Evolutionary conservation across 2,329 filamentous ascomycete genomes (phyloP).

Genomic region (Macrophomina tecta): DNA sequence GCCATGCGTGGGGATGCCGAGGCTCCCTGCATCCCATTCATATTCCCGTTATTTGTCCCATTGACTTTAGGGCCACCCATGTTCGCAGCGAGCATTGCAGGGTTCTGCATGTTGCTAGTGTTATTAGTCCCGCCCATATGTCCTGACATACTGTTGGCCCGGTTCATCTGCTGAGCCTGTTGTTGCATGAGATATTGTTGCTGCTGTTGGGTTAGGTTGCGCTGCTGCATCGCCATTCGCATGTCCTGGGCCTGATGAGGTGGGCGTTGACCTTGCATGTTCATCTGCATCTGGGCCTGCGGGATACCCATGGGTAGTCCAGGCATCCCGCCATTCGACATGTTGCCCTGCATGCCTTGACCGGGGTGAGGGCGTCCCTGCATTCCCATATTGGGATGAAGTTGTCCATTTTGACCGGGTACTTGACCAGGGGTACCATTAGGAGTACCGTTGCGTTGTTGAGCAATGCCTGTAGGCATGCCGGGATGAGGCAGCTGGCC

Average conservation of each 20-base stretch:
- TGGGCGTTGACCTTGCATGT: conserved; percentile 63
- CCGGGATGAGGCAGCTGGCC: conserved; percentile 30
- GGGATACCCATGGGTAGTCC: conserved; percentile 64
- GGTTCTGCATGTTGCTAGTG: conserved; percentile 15
- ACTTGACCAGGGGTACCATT: conserved; percentile 41
- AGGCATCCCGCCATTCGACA: conserved; percentile 56
- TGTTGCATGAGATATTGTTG: conserved; percentile 30
- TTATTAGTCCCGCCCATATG: conserved; percentile 1
- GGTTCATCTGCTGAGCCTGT: conserved; percentile 28
- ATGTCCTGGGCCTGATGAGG: conserved; percentile 45
- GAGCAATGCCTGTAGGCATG: conserved; percentile 43
- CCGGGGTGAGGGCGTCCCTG: conserved; percentile 41
- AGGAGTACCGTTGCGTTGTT: conserved; percentile 49
- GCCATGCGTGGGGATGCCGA: conserved; percentile 24
- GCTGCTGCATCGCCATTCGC: conserved; percentile 43
- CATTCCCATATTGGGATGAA: conserved; percentile 38
- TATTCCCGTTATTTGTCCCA: conserved; percentile 1
- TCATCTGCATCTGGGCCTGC: conserved; percentile 72
- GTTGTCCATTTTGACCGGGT: conserved; percentile 37
- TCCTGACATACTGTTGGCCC: conserved; percentile 20
- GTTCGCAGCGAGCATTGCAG: conserved; percentile 16
- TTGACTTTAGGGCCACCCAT: conserved; percentile 22
- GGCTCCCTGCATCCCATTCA: conserved; percentile 26
- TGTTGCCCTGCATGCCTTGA: conserved; percentile 55
- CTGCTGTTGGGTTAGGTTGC: conserved; percentile 40